Evolutionary conservation across 306 rosid species (phyloP).

Genomic region (Rosa rugosa): DNA sequence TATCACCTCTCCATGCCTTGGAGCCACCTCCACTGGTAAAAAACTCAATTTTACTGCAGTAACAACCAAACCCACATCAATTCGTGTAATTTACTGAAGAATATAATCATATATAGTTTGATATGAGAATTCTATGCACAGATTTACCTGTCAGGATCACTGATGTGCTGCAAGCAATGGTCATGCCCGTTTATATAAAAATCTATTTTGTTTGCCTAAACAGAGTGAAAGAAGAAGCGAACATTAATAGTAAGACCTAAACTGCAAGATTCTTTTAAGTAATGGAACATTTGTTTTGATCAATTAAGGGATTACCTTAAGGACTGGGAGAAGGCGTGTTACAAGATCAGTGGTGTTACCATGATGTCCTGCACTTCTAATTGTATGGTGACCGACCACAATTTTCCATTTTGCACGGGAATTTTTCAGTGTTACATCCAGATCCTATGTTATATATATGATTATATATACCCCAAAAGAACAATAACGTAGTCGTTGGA

Average conservation of each 20-base stretch:
- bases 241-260: background rate
- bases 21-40: slow-evolving; percentile 91
- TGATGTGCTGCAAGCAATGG: slow-evolving; percentile 79
- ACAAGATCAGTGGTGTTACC: slow-evolving; percentile 62
- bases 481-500: background rate
- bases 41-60: slow-evolving; percentile 58
- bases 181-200: slow-evolving; percentile 82
- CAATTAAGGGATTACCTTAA: slow-evolving; percentile 35
- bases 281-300: background rate
- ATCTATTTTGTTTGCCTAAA: slow-evolving; percentile 62
- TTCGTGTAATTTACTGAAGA: background rate
- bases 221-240: slow-evolving; percentile 12
- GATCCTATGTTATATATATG: slow-evolving; percentile 9
- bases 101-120: background rate
- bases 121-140: background rate
- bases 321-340: slow-evolving; percentile 63
- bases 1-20: slow-evolving; percentile 82
- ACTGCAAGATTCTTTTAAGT: background rate
- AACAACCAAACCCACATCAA: background rate
- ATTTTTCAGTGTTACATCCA: slow-evolving; percentile 34
- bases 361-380: slow-evolving; percentile 66
- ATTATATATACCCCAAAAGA: background rate
- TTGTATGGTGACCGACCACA: slow-evolving; percentile 84
- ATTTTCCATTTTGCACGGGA: slow-evolving; percentile 77
- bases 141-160: slow-evolving; percentile 48